These are phyloP conservation scores for Keqinozyma sinolaborantium DNA, from an alignment of 1,139 yeast genomes.

Conservation along the genomic window DNA sequence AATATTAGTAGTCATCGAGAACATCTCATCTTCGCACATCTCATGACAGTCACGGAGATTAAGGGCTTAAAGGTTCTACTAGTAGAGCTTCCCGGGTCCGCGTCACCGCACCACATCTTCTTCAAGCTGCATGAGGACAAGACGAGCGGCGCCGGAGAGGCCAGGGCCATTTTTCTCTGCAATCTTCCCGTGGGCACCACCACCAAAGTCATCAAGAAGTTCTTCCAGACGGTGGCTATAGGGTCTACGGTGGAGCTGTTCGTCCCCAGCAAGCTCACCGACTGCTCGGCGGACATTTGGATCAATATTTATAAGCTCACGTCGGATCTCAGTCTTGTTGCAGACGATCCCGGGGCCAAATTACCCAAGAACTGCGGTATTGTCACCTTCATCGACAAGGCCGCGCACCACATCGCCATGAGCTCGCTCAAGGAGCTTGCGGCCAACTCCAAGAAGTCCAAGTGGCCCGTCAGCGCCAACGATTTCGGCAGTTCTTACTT, in stretches of 20 bases:
- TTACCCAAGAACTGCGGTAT: slow-evolving; percentile 74
- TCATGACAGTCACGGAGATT: slow-evolving; percentile 29
- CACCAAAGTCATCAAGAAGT: slow-evolving; percentile 48
- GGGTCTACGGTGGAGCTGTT: slow-evolving; percentile 58
- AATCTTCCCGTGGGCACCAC: slow-evolving; percentile 70
- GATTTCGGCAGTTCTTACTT: slow-evolving; percentile 27
- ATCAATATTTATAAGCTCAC: slow-evolving; percentile 60
- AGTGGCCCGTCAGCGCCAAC: slow-evolving; percentile 28
- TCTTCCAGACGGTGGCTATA: slow-evolving; percentile 57
- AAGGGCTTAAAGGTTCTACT: slow-evolving; percentile 57
- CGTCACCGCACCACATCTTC: slow-evolving; percentile 47
- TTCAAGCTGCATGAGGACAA: slow-evolving; percentile 61
- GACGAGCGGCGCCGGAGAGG: slow-evolving; percentile 27
- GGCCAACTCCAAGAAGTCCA: slow-evolving; percentile 17
- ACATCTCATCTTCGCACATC: neutral
- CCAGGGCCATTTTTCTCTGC: slow-evolving; percentile 62
- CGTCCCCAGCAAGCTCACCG: slow-evolving; percentile 33
- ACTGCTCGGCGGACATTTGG: slow-evolving; percentile 48
- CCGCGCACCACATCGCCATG: slow-evolving; percentile 67
- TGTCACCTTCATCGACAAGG: slow-evolving; percentile 71
- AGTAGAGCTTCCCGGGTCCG: slow-evolving; percentile 32
- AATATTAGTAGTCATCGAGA: no score
- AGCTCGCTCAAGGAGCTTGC: slow-evolving; percentile 52
- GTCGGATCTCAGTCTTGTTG: slow-evolving; percentile 48
- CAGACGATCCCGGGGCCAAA: slow-evolving; percentile 30